Conservation (phyloP, 768 basidiomycete species). For the Solioccasus polychromus region DNA sequence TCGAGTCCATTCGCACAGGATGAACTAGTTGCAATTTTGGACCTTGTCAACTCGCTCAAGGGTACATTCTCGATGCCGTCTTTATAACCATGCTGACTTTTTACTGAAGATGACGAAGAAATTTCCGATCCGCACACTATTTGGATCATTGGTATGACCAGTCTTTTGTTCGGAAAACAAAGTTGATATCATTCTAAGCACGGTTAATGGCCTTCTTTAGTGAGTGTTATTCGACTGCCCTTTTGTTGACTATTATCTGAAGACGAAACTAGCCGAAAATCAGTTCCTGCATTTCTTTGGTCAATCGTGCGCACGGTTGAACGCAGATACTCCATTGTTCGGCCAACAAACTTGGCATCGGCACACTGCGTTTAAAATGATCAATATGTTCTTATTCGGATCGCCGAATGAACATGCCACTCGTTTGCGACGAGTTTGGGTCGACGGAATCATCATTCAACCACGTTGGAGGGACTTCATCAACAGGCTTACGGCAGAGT, state of each 20-base stretch:
- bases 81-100: neutral
- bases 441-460: constrained; percentile 39
- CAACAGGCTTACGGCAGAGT: constrained; percentile 40
- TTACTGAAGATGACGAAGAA: neutral
- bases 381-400: constrained; percentile 37
- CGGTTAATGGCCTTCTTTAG: neutral
- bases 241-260: too few relatives aligned
- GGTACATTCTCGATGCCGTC: neutral
- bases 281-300: constrained; percentile 37
- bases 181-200: neutral
- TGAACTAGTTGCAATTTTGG: neutral
- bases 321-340: constrained; percentile 25
- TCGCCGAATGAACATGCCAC: constrained; percentile 43
- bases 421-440: constrained; percentile 41
- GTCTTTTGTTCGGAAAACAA: too few relatives aligned
- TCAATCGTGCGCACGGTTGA: constrained; percentile 35
- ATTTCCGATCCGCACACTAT: neutral
- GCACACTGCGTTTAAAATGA: neutral
- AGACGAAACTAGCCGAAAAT: constrained; percentile 11
- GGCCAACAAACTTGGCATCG: neutral
- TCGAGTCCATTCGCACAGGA: neutral
- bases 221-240: neutral
- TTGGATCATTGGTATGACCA: neutral
- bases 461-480: constrained; percentile 41
- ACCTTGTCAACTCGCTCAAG: neutral